Evolutionary conservation across 805 yeast species (phyloP).

Genomic region (Wickerhamomyces silvicola): DNA sequence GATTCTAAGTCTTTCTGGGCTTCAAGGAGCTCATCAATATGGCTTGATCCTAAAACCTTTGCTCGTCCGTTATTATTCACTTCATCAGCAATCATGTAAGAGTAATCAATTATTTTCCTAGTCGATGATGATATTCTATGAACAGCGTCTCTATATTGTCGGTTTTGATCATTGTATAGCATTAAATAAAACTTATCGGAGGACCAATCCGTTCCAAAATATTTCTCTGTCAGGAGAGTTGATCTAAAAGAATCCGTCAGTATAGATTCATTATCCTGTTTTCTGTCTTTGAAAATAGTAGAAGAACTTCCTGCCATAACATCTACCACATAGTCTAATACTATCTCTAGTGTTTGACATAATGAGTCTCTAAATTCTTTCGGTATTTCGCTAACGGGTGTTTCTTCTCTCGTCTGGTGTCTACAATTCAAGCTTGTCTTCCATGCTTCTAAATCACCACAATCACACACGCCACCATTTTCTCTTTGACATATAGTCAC

Average conservation of each 20-base stretch:
- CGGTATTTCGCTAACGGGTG: constrained; percentile 31
- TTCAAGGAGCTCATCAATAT: constrained; percentile 42
- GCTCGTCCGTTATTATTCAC: constrained; percentile 66
- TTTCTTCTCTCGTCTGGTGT: constrained; percentile 23
- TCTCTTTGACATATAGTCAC: constrained; percentile 57
- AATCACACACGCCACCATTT: constrained; percentile 58
- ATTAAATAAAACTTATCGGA: constrained; percentile 45
- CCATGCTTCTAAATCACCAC: constrained; percentile 90
- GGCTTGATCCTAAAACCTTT: constrained; percentile 51
- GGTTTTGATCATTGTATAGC: constrained; percentile 73
- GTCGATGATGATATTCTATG: constrained; percentile 60
- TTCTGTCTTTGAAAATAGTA: constrained; percentile 16
- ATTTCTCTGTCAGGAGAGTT: constrained; percentile 29
- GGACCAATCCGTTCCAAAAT: constrained; percentile 37
- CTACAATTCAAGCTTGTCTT: constrained; percentile 45
- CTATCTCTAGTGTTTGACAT: constrained; percentile 35
- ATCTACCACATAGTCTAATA: constrained; percentile 57
- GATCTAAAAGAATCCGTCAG: constrained; percentile 30
- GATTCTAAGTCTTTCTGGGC: constrained; percentile 51
- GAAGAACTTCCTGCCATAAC: constrained; percentile 40
- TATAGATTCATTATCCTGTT: constrained; percentile 23
- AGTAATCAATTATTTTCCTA: constrained; percentile 55
- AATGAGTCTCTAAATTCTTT: constrained; percentile 33
- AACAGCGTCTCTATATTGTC: constrained; percentile 69
- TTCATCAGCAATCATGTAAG: constrained; percentile 62